A percentile compares a stretch with the other conserved stretches of the same genome.
Evolutionary conservation across 2,329 filamentous ascomycete genomes (phyloP).

Genomic region (Aspergillus amoenus): DNA sequence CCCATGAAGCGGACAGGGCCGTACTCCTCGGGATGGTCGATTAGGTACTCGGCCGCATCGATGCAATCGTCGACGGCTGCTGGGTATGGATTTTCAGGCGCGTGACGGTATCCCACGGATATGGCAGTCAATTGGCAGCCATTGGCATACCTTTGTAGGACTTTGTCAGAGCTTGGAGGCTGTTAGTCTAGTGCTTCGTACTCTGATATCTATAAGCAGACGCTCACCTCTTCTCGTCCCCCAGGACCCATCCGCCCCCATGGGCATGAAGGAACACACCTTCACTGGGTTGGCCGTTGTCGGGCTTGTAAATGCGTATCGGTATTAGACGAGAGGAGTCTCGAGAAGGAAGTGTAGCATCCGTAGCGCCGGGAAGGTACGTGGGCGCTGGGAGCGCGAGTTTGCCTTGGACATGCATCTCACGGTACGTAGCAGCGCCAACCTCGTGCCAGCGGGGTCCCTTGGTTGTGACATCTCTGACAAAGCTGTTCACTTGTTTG

Average conservation of each 20-base stretch:
- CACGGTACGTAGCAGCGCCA: slow-evolving; percentile 54
- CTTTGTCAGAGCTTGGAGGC: slow-evolving; percentile 41
- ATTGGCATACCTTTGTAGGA: slow-evolving; percentile 53
- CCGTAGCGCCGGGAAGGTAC: slow-evolving; percentile 47
- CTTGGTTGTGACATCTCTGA: neutral
- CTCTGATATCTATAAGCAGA: neutral
- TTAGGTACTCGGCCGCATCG: slow-evolving; percentile 7
- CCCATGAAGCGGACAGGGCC: slow-evolving; percentile 5
- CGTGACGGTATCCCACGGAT: slow-evolving; percentile 59
- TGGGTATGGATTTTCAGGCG: slow-evolving; percentile 60
- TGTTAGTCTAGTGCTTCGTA: neutral
- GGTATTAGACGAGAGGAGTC: slow-evolving; percentile 53
- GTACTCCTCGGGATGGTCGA: neutral
- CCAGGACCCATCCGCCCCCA: slow-evolving; percentile 48
- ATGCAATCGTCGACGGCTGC: slow-evolving; percentile 28
- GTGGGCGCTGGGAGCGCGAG: slow-evolving; percentile 51
- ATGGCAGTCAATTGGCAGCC: slow-evolving; percentile 50
- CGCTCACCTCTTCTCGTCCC: slow-evolving; percentile 19
- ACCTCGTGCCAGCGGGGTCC: slow-evolving; percentile 56
- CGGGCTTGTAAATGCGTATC: slow-evolving; percentile 53
- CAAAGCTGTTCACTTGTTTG: slow-evolving; percentile 8
- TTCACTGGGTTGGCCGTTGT: slow-evolving; percentile 40
- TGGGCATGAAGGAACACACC: slow-evolving; percentile 58
- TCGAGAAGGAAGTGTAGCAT: slow-evolving; percentile 53
- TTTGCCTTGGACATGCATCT: slow-evolving; percentile 55